Conservation (phyloP, 768 basidiomycete species). For the Suillus subalutaceus region DNA sequence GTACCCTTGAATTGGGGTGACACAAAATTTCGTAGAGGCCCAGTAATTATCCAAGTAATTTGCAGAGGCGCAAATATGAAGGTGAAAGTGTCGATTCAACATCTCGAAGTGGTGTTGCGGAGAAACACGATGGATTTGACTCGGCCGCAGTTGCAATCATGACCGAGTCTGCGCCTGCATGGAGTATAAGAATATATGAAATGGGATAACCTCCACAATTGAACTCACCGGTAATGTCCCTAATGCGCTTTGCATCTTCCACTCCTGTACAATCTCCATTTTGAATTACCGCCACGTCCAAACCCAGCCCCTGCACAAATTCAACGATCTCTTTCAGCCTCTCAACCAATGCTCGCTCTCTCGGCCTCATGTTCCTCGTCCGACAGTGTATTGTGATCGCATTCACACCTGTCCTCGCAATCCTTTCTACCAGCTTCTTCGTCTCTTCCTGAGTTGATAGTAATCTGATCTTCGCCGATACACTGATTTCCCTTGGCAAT, state of each 20-base stretch:
- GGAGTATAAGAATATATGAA: constrained; percentile 6
- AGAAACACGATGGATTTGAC: constrained; percentile 89
- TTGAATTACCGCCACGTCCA: constrained; percentile 85
- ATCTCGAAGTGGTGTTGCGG: constrained; percentile 64
- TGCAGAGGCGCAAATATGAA: constrained; percentile 70
- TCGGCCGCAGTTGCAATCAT: constrained; percentile 99
- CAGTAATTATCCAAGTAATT: constrained; percentile 81
- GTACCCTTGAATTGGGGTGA: constrained; percentile 79
- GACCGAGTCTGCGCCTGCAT: constrained; percentile 77
- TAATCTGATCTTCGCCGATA: constrained; percentile 94
- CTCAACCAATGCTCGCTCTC: constrained; percentile 76
- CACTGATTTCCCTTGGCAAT: constrained; percentile 76
- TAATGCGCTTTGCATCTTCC: constrained; percentile 77
- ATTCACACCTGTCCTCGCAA: constrained; percentile 85
- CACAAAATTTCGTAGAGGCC: constrained; percentile 86
- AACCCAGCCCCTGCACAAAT: constrained; percentile 73
- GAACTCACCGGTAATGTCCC: constrained; percentile 69
- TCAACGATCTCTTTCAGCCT: constrained; percentile 85
- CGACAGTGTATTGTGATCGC: constrained; percentile 95
- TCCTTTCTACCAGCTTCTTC: constrained; percentile 83
- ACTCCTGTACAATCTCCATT: constrained; percentile 90
- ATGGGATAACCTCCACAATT: background rate
- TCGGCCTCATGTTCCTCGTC: constrained; percentile 87
- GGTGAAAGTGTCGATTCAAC: constrained; percentile 71
- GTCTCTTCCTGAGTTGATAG: constrained; percentile 88